Percentiles rank a stretch among this genome's conserved stretches.
Evolutionary conservation across 164 flowering plant species (phyloP).

Genomic region (grape (Vitis vinifera)): DNA sequence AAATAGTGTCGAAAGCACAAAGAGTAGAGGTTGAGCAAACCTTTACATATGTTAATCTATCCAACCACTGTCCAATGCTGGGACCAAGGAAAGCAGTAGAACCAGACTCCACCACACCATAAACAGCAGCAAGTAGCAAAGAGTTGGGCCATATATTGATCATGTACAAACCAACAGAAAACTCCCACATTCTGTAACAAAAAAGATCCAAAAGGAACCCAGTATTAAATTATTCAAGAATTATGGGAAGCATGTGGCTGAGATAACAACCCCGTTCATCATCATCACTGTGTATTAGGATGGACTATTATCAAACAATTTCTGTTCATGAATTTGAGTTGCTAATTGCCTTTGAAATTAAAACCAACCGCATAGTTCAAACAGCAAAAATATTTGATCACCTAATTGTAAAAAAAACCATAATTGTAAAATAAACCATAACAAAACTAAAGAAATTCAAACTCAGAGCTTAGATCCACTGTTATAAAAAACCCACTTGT

Average conservation of each 20-base stretch:
- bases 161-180: slow-evolving; percentile 90
- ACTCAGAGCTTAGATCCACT: no score
- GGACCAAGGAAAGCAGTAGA: slow-evolving; percentile 81
- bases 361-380: no score
- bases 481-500: no score
- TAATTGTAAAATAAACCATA: no score
- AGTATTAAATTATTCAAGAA: not conserved
- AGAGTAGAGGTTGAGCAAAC: slow-evolving; percentile 22
- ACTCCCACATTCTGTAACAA: slow-evolving; percentile 88
- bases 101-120: slow-evolving; percentile 79
- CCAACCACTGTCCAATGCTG: slow-evolving; percentile 65
- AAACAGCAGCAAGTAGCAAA: slow-evolving; percentile 70
- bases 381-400: no score
- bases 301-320: no score
- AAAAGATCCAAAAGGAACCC: not conserved
- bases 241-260: not conserved
- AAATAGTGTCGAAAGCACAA: not conserved
- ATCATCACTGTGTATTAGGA: not conserved
- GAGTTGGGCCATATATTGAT: slow-evolving; percentile 82
- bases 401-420: no score
- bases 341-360: no score
- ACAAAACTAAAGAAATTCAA: no score
- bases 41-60: slow-evolving; percentile 59
- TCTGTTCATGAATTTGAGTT: no score
- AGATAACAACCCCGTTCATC: not conserved